These are phyloP conservation scores for Phialocephala sp. DNA, from an alignment of 2,329 filamentous ascomycete genomes.

Conservation along the genomic window DNA sequence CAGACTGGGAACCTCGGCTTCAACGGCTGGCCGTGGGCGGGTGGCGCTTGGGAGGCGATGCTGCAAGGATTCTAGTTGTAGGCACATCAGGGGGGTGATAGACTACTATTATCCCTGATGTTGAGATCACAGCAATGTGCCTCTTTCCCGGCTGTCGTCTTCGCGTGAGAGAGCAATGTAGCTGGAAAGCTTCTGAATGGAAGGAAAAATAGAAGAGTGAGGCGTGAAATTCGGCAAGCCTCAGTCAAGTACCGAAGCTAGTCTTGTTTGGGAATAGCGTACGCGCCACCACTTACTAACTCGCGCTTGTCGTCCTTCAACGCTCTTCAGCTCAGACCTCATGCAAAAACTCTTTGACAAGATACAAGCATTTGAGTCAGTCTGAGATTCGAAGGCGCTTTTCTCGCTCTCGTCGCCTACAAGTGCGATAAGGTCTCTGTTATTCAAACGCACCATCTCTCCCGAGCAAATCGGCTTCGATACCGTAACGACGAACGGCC, in stretches of 20 bases:
- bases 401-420: not conserved
- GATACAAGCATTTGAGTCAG: not conserved
- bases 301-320: not conserved
- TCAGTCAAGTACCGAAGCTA: not conserved
- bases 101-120: not conserved
- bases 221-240: not conserved
- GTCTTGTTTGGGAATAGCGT: not conserved
- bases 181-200: not conserved
- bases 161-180: too few relatives aligned
- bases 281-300: not conserved
- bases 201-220: not conserved
- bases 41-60: not conserved
- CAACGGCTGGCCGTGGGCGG: too few relatives aligned
- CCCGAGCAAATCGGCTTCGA: constrained; percentile 1
- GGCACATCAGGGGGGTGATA: not conserved
- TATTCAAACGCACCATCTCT: not conserved
- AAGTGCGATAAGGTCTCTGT: not conserved
- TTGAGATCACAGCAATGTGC: not conserved
- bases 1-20: not conserved
- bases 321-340: not conserved
- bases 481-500: not conserved
- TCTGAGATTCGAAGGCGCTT: not conserved
- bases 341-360: not conserved
- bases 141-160: too few relatives aligned
- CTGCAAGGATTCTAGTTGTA: not conserved